A percentile compares a stretch with the other conserved stretches of the same genome.
Conservation (phyloP, 2,329 filamentous ascomycete genomes). For the Aspergillus brunneoviolaceus region DNA sequence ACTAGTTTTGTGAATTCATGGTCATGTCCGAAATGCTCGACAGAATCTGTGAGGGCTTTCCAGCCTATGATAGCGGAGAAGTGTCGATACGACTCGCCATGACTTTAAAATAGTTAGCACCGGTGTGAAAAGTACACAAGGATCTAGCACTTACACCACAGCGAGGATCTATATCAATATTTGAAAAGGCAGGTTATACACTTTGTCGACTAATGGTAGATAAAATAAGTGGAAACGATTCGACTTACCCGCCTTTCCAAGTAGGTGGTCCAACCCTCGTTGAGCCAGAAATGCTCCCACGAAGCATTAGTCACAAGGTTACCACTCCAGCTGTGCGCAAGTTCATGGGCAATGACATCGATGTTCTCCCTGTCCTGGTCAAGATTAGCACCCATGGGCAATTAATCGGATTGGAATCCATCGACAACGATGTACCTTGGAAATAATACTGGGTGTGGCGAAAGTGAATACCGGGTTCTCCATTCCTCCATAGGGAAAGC, state of each 20-base stretch:
- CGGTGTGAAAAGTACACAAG: background rate
- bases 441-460: constrained; percentile 91
- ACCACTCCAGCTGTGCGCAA: constrained; percentile 78
- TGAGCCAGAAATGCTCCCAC: constrained; percentile 59
- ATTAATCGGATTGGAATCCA: background rate
- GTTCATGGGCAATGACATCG: constrained; percentile 90
- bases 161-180: constrained; percentile 39
- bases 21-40: constrained; percentile 74
- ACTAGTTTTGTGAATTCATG: constrained; percentile 94
- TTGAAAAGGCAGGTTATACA: background rate
- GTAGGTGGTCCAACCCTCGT: constrained; percentile 90
- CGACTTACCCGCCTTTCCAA: constrained; percentile 69
- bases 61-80: constrained; percentile 96
- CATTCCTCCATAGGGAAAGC: constrained; percentile 81
- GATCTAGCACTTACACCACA: constrained; percentile 33
- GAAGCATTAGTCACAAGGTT: constrained; percentile 62
- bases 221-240: background rate
- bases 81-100: constrained; percentile 82
- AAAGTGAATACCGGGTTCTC: constrained; percentile 95
- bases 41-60: constrained; percentile 80
- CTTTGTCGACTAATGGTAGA: background rate
- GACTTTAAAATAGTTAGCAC: constrained; percentile 47
- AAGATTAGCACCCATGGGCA: constrained; percentile 1
- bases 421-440: constrained; percentile 52
- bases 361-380: constrained; percentile 75